Base-by-base conservation (phyloP, 768 basidiomycete genomes). In the Mrakia blollopis region DNA sequence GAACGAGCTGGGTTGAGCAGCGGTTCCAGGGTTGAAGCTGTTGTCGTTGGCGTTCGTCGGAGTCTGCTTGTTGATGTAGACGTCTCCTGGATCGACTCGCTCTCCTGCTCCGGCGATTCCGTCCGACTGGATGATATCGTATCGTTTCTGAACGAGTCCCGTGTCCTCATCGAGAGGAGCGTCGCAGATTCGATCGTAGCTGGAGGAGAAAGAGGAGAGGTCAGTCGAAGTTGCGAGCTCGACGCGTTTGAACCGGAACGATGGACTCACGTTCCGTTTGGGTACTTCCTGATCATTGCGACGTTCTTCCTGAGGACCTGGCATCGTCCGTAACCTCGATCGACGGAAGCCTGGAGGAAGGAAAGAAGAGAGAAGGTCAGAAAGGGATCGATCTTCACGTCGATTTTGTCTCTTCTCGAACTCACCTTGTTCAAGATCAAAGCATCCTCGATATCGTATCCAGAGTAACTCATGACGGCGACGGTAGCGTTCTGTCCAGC, bases 371-470 rank as follows among this genome's bases (percentile, higher is more conserved):
- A 76, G 30, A 78, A 62, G 35, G 39, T 74, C 35, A 75, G 65
- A 9, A 18, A 14, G 11, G 47, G 44, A 41, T 8, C 21, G 35
- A 28, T 4, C 25, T n/a, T 2, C 57, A 5, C 57, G 57, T 14
- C 16, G 35, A 35, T 16, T 14, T 47, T n/a, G n/a, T 25, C 23
- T 30, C 52, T 9, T 35, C 23, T 35, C 23, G 39, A 28, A 71
- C 86, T 62, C 72, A 89, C 93, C 86, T 91, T 94, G 84, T 99
- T 99, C 77, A 96, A 86, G 80, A 99, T 98, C 74, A 98, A 86
- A 3, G 97, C 97, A 83, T 99, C 97, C 85, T 99, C 97, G 79
- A 99, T 99, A 87, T 99, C 97, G 83, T 98, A 99, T 35, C 97
- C 97, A 8, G 95, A 97, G 84, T 92, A 99, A 83, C 93, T 94